A percentile compares a stretch with the other conserved stretches of the same genome.
phyloP scores from a whole-genome alignment of 352 stramenopile species.

The Pythium aristosporum region DNA sequence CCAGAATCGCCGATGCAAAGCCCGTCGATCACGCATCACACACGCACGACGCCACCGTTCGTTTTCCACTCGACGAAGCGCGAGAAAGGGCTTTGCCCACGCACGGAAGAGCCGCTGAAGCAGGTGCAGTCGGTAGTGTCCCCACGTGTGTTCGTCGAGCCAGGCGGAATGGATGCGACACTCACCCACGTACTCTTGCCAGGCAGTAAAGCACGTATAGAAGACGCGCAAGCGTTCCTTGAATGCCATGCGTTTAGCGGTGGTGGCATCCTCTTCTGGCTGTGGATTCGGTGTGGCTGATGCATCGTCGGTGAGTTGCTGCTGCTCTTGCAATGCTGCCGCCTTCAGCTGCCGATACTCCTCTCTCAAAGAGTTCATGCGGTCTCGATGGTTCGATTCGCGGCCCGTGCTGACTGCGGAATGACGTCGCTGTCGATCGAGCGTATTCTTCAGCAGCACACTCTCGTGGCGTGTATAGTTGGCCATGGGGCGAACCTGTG shows the following conservation, averaged over 20 bases:
- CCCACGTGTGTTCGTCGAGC: background rate
- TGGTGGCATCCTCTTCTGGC: background rate
- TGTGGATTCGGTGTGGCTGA: no score
- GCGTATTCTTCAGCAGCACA: constrained; percentile 9
- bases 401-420: background rate
- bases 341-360: constrained; percentile 26
- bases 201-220: constrained; percentile 6
- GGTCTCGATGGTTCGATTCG: background rate
- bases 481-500: background rate
- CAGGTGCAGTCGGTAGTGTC: background rate
- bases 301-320: background rate
- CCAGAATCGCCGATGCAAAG: background rate
- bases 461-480: background rate
- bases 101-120: background rate
- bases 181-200: background rate
- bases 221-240: constrained; percentile 8
- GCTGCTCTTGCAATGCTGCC: background rate
- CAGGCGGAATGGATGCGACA: background rate
- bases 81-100: constrained; percentile 11
- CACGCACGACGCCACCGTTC: background rate
- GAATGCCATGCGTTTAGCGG: constrained; percentile 4
- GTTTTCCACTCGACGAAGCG: background rate
- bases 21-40: background rate
- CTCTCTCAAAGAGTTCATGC: constrained; percentile 19
- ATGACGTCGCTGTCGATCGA: background rate